Base-by-base conservation (phyloP, 306 rosid genomes). In the Oemleria cerasiformis region DNA sequence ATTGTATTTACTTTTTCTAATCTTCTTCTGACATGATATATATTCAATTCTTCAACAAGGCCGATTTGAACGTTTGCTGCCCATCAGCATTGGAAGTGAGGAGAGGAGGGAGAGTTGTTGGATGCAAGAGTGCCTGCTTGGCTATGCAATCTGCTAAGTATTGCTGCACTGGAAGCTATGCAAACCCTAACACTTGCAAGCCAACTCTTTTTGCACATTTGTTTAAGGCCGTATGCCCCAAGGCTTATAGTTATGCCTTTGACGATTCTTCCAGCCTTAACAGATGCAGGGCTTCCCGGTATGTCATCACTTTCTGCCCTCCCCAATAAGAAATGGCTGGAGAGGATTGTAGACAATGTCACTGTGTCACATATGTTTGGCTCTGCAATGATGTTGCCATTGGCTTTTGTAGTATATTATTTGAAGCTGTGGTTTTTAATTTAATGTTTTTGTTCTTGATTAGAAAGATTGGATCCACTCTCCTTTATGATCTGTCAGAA, bases 221-320 rank as follows among this genome's bases (percentile, higher is more conserved):
- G 5, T 93, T 93, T 68, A 93, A 93, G 85, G 97, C 98, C 41
- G 90, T 93, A n/a, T 93, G 98, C 66, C 98, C 98, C 8, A 93
- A 87, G 88, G 98, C 98, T 78, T 93, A 91, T 71, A 93, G 97
- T 75, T 93, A 84, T 73, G 98, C 98, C 14, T 93, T 87, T 79
- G 98, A 93, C 80, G 98, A 93, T 73, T 72, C 91, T 75, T 78
- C 85, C 44, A 93, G 98, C 79, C 98, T 93, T 62, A 87, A 89
- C 67, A 86, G 82, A 80, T 93, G 98, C 75, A 81, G 96, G 83
- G 98, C 96, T 63, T 78, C 97, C 0, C 82, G 97, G 38, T 91
- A 93, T 50, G 96, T 89, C 19, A 83, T 93, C 85, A 93, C 98
- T 20, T 93, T 93, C 83, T 91, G 98, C 76, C 98, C 98, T 71